Conservation (phyloP, 768 basidiomycete species). For the Auricularia cornea region DNA sequence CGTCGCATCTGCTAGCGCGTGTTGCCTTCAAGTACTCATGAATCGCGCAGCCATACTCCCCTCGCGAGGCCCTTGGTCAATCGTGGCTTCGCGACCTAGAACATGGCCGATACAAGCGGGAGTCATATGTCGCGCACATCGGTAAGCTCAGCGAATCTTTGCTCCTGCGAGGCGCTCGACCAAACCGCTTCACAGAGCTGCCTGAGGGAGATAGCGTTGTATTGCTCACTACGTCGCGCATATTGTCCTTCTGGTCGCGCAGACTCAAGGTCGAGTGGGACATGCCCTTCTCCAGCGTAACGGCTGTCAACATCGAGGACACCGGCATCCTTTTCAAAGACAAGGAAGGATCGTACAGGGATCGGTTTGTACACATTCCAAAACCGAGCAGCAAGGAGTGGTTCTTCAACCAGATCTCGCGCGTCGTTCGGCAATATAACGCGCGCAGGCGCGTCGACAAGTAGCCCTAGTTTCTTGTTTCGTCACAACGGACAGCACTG, state of each 20-base stretch:
- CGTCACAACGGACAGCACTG: too few relatives aligned
- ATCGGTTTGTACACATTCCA: constrained; percentile 68
- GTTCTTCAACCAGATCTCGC: constrained; percentile 71
- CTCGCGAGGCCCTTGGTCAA: constrained; percentile 87
- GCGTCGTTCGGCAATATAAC: neutral
- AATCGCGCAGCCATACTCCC: constrained; percentile 67
- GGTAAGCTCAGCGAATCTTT: constrained; percentile 38
- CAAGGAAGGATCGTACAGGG: constrained; percentile 64
- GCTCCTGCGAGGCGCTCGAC: neutral
- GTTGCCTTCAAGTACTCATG: neutral
- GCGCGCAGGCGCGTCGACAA: neutral
- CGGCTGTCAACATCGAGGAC: constrained; percentile 83
- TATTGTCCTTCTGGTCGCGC: constrained; percentile 79
- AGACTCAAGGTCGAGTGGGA: constrained; percentile 88
- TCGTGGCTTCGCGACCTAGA: constrained; percentile 96
- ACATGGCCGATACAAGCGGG: constrained; percentile 75
- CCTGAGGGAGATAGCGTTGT: constrained; percentile 75
- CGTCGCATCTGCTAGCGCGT: constrained; percentile 19
- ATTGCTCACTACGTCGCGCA: constrained; percentile 66
- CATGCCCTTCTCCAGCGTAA: constrained; percentile 75
- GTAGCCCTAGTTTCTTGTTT: neutral
- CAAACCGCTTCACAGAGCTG: constrained; percentile 39
- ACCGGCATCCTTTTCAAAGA: constrained; percentile 84
- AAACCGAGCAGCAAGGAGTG: constrained; percentile 68
- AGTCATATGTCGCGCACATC: constrained; percentile 87